phyloP scores from a whole-genome alignment of 2,329 filamentous ascomycete species.

The Drechslerella dactyloides region DNA sequence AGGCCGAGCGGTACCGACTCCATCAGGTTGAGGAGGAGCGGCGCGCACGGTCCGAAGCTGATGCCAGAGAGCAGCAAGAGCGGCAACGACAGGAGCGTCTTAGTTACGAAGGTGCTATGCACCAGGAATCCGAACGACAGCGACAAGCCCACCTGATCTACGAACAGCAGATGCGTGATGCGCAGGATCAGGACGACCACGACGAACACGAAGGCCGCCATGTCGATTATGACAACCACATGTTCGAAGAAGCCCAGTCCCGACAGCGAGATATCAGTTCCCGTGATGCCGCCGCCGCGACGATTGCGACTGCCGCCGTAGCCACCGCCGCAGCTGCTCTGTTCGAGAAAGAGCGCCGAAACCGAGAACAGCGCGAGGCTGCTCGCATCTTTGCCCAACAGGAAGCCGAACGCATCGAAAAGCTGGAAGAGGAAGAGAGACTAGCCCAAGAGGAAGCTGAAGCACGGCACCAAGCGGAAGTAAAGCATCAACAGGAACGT shows the following conservation, averaged over 20 bases:
- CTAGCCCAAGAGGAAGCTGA: conserved; percentile 31
- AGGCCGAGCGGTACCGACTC: conserved; percentile 16
- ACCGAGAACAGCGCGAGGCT: conserved; percentile 42
- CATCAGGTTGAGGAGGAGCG: conserved; percentile 20
- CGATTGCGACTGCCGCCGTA: conserved; percentile 19
- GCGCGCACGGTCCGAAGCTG: conserved; percentile 17
- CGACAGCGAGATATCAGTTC: conserved; percentile 32
- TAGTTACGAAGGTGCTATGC: conserved; percentile 15
- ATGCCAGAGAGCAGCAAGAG: conserved; percentile 24
- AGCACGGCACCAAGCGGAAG: conserved; percentile 18
- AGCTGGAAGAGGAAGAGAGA: conserved; percentile 30
- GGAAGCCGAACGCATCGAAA: conserved; percentile 38
- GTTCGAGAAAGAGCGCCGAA: conserved; percentile 36
- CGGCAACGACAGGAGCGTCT: conserved; percentile 17
- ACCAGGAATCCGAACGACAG: conserved; percentile 35
- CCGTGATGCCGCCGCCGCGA: conserved; percentile 20
- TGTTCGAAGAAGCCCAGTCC: conserved; percentile 16
- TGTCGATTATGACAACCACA: neutral
- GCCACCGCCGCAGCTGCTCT: conserved; percentile 22
- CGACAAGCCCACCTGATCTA: conserved; percentile 41
- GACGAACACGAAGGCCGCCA: conserved; percentile 19
- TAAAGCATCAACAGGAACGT: conserved; percentile 23
- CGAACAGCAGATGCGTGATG: conserved; percentile 40
- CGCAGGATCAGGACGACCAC: conserved; percentile 1
- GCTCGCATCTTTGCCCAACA: conserved; percentile 31